phyloP scores from a whole-genome alignment of 352 stramenopile genomes.

The Pythium volutum region DNA sequence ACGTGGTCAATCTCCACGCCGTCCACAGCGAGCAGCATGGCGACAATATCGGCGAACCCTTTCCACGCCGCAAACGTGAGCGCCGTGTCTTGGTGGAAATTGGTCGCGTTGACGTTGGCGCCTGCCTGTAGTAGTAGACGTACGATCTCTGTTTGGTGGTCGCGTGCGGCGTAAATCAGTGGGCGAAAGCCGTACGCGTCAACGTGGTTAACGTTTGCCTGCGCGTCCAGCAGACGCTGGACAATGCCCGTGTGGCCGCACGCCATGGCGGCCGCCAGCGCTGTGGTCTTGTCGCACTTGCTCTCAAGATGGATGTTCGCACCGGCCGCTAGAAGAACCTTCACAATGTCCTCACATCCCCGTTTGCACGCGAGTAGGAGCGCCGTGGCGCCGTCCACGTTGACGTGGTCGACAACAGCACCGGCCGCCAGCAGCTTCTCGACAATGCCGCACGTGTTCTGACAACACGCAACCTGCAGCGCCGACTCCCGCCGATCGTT shows the following conservation, averaged over 20 bases:
- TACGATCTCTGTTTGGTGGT: neutral
- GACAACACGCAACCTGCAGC: neutral
- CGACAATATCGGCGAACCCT: neutral
- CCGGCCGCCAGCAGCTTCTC: conserved; percentile 18
- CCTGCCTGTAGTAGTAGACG: neutral
- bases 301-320: too few species aligned
- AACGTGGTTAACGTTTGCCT: neutral
- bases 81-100: neutral
- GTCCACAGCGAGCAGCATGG: neutral
- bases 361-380: neutral
- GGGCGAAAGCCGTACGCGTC: neutral
- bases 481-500: neutral
- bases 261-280: neutral
- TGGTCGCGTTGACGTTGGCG: neutral
- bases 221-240: neutral
- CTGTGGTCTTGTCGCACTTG: too few species aligned
- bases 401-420: conserved; percentile 25
- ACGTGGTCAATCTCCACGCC: neutral
- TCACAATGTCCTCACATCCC: too few species aligned
- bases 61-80: neutral
- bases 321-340: too few species aligned
- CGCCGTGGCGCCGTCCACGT: too few species aligned
- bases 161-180: neutral
- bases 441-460: neutral
- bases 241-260: neutral